Base-by-base conservation (phyloP, 1,284 basidiomycete species). In the Microbotryum scabiosae region DNA sequence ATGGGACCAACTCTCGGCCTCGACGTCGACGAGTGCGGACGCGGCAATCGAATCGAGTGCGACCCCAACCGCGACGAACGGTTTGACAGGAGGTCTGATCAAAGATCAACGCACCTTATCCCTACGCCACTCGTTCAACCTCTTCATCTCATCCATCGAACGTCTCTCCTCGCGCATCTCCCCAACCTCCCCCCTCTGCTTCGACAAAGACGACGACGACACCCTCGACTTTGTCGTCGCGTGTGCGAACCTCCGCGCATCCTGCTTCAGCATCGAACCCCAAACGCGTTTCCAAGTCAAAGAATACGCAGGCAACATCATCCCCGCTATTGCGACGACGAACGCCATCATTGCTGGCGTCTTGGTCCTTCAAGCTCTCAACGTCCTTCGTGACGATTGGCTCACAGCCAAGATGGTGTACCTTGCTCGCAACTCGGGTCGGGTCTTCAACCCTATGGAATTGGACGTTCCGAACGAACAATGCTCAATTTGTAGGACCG, bases 251-350 rank as follows among this genome's bases (percentile, higher is more conserved):
- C 79, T 99, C 46, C 85, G 94, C 5, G 89, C 90, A 0, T 82
- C 82, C 7, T 89, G 92, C 1, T 97, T 97, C 74, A 85, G 85
- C 6, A 99, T 99, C 53, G 81, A 83, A 10, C 80, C 80, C 1
- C 92, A 94, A 78, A 97, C 91, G 4, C 83, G 91, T 10, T 99
- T 96, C 85, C 87, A 97, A 74, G 85, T 97, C 57, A 98, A 98
- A 82, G 92, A 97, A 78, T 97, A 97, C 89, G 96, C 96, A 0
- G 94, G 96, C 14, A 99, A 98, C 77, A 98, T 98, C 74, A 97
- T 96, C 65, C 96, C 96, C 1, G 96, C 96, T 2, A 97, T 98
- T 69, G 96, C 96, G 2, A 97, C 96, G 0, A 99, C 96, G 9
- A 99, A 99, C 75, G 96, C 96, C 16, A 89, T 98, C 75, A 85